phyloP scores from a whole-genome alignment of 345 rosid genomes.

The Citrus inodora region DNA sequence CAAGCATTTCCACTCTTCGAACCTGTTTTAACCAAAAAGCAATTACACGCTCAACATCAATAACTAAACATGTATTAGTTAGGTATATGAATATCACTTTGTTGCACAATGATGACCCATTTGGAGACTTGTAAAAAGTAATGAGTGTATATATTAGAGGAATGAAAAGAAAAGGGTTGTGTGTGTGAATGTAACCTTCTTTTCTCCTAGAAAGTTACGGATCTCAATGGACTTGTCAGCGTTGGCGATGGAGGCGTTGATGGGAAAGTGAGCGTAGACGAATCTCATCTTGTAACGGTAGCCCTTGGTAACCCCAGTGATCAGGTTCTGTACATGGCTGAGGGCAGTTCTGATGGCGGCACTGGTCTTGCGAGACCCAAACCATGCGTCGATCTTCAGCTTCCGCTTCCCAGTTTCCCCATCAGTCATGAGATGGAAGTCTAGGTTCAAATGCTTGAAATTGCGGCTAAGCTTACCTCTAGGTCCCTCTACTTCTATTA shows the following conservation, averaged over 20 bases:
- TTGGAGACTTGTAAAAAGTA: neutral
- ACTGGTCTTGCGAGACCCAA: slow-evolving; percentile 52
- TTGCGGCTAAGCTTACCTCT: slow-evolving; percentile 58
- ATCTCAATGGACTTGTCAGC: slow-evolving; percentile 59
- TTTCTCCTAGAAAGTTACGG: slow-evolving; percentile 68
- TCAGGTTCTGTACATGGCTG: slow-evolving; percentile 69
- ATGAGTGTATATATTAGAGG: neutral
- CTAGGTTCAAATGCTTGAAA: slow-evolving; percentile 68
- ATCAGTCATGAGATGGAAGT: slow-evolving; percentile 53
- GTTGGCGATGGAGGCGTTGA: slow-evolving; percentile 65
- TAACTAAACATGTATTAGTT: neutral
- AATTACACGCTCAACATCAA: neutral
- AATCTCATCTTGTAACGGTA: slow-evolving; percentile 85
- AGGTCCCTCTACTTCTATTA: slow-evolving; percentile 57
- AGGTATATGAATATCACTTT: neutral
- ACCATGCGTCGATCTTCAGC: slow-evolving; percentile 66
- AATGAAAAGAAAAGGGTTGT: neutral
- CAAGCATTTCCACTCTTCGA: slow-evolving; percentile 59
- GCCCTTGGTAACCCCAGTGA: slow-evolving; percentile 67
- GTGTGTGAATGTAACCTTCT: slow-evolving; percentile 29
- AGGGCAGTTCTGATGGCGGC: slow-evolving; percentile 65
- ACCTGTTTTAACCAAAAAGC: slow-evolving; percentile 27
- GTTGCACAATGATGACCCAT: too few species aligned
- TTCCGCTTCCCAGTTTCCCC: slow-evolving; percentile 42
- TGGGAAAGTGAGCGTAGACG: slow-evolving; percentile 83